Percentiles rank a stretch among this genome's conserved stretches.
phyloP scores from a whole-genome alignment of 1,139 yeast species.

The Magnusiomyces magnusii region DNA sequence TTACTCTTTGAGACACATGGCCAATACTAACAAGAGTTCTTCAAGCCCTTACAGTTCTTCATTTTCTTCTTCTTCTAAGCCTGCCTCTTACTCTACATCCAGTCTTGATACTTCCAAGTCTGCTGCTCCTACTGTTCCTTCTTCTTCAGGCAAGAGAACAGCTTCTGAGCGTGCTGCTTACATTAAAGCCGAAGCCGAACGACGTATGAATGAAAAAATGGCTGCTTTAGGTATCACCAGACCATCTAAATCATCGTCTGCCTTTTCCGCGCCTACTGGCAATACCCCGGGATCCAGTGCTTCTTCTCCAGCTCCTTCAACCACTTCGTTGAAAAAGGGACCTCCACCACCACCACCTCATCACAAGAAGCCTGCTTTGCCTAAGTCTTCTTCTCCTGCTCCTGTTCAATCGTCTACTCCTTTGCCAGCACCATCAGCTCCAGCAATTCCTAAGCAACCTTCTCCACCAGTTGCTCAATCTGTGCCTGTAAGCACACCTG shows the following conservation, averaged over 20 bases:
- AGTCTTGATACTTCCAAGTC: slow-evolving; percentile 19
- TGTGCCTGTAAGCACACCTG: slow-evolving; percentile 7
- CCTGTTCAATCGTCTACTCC: too few species aligned
- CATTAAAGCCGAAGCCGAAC: slow-evolving; percentile 85
- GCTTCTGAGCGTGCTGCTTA: slow-evolving; percentile 66
- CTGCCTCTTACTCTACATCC: slow-evolving; percentile 12
- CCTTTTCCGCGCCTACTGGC: slow-evolving; percentile 22
- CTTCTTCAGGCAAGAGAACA: slow-evolving; percentile 23
- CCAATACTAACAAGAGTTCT: slow-evolving; percentile 12
- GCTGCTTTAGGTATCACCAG: slow-evolving; percentile 76
- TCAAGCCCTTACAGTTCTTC: slow-evolving; percentile 7
- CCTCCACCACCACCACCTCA: slow-evolving; percentile 18
- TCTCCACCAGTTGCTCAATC: slow-evolving; percentile 12
- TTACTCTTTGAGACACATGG: slow-evolving; percentile 39
- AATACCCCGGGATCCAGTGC: slow-evolving; percentile 12
- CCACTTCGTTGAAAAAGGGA: slow-evolving; percentile 16
- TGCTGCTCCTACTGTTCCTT: slow-evolving; percentile 15
- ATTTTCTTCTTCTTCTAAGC: slow-evolving; percentile 7
- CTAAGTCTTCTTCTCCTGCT: slow-evolving; percentile 5
- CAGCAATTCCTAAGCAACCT: slow-evolving; percentile 6
- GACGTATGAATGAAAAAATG: slow-evolving; percentile 80
- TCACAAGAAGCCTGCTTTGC: slow-evolving; percentile 6
- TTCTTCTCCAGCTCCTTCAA: slow-evolving; percentile 17
- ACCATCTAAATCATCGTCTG: slow-evolving; percentile 24
- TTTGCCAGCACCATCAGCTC: too few species aligned